These are phyloP conservation scores for Arthrobotrys sphaeroides DNA, from an alignment of 2,329 filamentous ascomycete genomes.

Conservation along the genomic window DNA sequence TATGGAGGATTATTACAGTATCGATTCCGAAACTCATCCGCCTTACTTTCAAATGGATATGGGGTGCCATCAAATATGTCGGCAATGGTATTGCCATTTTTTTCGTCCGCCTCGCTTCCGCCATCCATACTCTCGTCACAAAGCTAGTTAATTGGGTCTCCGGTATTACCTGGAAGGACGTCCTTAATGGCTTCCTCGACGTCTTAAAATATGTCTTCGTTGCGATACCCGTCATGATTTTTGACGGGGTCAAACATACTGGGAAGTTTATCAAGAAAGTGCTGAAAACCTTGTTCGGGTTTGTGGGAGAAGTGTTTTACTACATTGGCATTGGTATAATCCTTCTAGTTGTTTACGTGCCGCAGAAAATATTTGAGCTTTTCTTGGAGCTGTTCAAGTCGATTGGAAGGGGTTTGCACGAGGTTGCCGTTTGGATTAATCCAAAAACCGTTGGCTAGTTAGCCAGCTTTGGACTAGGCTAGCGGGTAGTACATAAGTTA, in stretches of 20 bases:
- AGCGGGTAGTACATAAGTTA: background rate
- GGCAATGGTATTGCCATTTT: slow-evolving; percentile 59
- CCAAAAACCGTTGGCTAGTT: slow-evolving; percentile 32
- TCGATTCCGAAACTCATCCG: slow-evolving; percentile 59
- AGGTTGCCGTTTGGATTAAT: slow-evolving; percentile 50
- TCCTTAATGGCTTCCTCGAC: slow-evolving; percentile 61
- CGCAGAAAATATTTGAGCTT: slow-evolving; percentile 42
- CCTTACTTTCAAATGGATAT: slow-evolving; percentile 63
- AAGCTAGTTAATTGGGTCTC: slow-evolving; percentile 61
- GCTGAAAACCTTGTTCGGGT: slow-evolving; percentile 42
- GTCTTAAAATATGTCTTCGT: slow-evolving; percentile 57
- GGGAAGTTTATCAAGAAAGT: slow-evolving; percentile 41
- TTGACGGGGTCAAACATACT: slow-evolving; percentile 5
- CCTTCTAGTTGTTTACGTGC: slow-evolving; percentile 31
- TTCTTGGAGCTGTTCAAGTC: slow-evolving; percentile 32
- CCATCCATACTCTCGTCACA: slow-evolving; percentile 60
- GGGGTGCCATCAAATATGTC: slow-evolving; percentile 48
- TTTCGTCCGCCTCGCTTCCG: slow-evolving; percentile 60
- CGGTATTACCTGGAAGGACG: slow-evolving; percentile 60
- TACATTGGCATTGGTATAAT: slow-evolving; percentile 33
- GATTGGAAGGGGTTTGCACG: slow-evolving; percentile 40
- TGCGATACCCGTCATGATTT: slow-evolving; percentile 28
- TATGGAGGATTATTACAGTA: slow-evolving; percentile 34
- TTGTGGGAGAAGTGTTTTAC: slow-evolving; percentile 14
- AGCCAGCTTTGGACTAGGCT: too few relatives aligned